phyloP scores from a whole-genome alignment of 148 eudicot genomes.

The Silene conica region DNA sequence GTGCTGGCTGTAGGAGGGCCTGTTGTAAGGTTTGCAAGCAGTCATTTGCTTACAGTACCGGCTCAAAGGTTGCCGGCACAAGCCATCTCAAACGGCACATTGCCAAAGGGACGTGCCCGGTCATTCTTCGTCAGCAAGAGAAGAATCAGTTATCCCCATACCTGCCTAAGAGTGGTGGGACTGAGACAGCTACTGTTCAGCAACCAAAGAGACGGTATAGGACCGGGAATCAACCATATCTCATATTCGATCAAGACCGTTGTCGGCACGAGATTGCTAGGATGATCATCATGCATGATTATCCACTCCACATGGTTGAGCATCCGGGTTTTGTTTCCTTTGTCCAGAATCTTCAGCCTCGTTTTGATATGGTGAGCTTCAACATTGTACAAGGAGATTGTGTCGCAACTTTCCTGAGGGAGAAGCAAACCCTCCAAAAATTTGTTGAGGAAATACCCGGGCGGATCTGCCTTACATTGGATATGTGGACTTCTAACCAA shows the following conservation, averaged over 20 bases:
- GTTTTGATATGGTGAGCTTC: constrained; percentile 60
- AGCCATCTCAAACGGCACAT: constrained; percentile 79
- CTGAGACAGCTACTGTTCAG: constrained; percentile 19
- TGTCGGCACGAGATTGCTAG: constrained; percentile 65
- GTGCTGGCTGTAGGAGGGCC: constrained; percentile 60
- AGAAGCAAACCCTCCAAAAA: constrained; percentile 56
- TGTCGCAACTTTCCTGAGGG: constrained; percentile 57
- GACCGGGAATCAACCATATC: constrained; percentile 40
- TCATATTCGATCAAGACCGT: constrained; percentile 57
- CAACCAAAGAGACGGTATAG: constrained; percentile 50
- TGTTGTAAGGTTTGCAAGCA: constrained; percentile 63
- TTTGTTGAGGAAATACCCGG: constrained; percentile 63
- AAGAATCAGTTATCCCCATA: constrained; percentile 32
- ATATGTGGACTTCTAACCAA: constrained; percentile 57
- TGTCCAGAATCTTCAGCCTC: constrained; percentile 56
- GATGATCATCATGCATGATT: constrained; percentile 73
- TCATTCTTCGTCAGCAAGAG: constrained; percentile 46
- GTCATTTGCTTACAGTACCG: constrained; percentile 69
- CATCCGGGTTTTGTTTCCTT: constrained; percentile 61
- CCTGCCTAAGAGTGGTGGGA: constrained; percentile 40
- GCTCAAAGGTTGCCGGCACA: constrained; percentile 67
- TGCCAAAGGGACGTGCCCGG: constrained; percentile 64
- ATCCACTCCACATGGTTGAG: constrained; percentile 74
- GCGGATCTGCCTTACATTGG: constrained; percentile 55
- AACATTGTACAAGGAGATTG: constrained; percentile 62